Base-by-base conservation (phyloP, 2,329 filamentous ascomycete genomes). In the Apiospora koreana region DNA sequence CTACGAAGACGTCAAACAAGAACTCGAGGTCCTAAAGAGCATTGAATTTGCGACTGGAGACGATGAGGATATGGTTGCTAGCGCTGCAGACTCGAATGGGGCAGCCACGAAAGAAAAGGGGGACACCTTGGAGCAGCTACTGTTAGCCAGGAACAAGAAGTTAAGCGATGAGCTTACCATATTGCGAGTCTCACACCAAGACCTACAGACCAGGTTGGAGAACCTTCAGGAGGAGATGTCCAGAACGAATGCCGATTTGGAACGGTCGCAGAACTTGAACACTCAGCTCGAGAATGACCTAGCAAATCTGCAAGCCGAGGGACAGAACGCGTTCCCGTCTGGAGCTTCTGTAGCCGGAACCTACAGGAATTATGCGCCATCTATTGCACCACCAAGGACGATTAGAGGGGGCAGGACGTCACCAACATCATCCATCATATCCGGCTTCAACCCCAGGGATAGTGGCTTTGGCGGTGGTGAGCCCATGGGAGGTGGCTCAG, bases 401-500 rank as follows among this genome's bases (percentile, higher is more conserved):
- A 48, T 48, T 23, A 42, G 90, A 76, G 89, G 92, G 41, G 89
- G 92, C 50, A 85, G 86, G 67, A 89, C 92, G 21, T 98, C 96
- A 2, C 97, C 96, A 0, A 98, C 96, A 0, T 98, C 95, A 4
- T 98, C 95, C 25, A 98, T 99, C 76, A 98, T 99, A 76, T 98
- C 95, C 71, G 96, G 96, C n/a, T 94, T 98, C 78, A 93, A 97
- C 77, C 91, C 93, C 28, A 87, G 89, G 58, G 85, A 84, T 82
- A 79, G 81, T 10, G 50, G 50, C 35, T 42, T 65, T 31, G 54
- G 67, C 38, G 38, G 50, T 21, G 67, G 50, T 31, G 93, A 94
- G 65, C 86, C 91, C 10, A 87, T 92, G 69, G 93, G 92, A 42
- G 87, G 93, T 69, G 93, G 94, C 2, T 93, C 93, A 0, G 94